Evolutionary conservation across 1,284 basidiomycete species (phyloP), one percentile per base, ranked within the genome.

Genomic region (Golubevia sp.): DNA sequence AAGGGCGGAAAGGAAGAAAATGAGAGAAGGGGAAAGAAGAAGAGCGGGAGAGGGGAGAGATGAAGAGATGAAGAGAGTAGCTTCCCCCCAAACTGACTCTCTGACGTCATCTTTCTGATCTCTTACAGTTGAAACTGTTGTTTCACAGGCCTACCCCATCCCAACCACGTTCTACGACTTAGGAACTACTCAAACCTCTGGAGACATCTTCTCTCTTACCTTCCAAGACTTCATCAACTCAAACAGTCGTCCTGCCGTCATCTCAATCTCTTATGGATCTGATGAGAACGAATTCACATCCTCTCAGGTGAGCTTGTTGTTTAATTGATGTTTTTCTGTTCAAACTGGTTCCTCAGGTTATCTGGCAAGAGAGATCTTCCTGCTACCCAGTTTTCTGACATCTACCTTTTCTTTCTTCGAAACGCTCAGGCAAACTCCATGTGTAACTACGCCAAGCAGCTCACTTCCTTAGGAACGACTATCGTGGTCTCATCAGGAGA

Each of bases 401-500:
- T n/a, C n/a, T n/a, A n/a, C n/a, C n/a, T n/a, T n/a, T n/a, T n/a
- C n/a, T n/a, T n/a, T n/a, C n/a, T n/a, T n/a, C n/a, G n/a, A n/a
- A n/a, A n/a, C n/a, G n/a, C n/a, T n/a, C 50, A 61, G 52, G 51
- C 60, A 15, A 44, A 44, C 38, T 44, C 38, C 38, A 61, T 61
- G 60, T 61, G 60, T 30, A n/a, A 50, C 30, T 61, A 55, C 25
- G 65, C 65, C 20, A 30, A 61, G 53, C 59, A 63, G 55, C 61
- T 68, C 23, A 59, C 64, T 7, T 50, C 60, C 13, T 24, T 58
- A 15, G 66, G 66, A 8, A 67, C 65, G 15, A 68, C 66, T 3
- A 62, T 68, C 26, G 59, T 66, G 3, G 55, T 66, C 18, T 23
- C 60, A 3, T 61, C 62, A 2, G 66, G 64, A 13, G 66, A 68